These are phyloP conservation scores for Leccinum subgranulosum DNA, from an alignment of 768 basidiomycete species.

Conservation along the genomic window DNA sequence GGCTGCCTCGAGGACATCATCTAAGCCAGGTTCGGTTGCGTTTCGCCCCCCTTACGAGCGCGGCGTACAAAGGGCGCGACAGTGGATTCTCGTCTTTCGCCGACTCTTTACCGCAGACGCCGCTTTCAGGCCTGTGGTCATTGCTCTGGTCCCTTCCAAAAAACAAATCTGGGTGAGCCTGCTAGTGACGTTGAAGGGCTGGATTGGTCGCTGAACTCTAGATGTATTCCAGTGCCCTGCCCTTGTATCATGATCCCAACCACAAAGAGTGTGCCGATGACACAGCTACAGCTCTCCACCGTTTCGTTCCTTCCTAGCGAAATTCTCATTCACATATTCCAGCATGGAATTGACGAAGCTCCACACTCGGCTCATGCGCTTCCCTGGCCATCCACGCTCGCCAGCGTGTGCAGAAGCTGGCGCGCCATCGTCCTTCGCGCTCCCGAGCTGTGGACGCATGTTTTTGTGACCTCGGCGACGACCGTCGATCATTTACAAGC, in stretches of 20 bases:
- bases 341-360: neutral
- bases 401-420: conserved; percentile 17
- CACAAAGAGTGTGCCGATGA: neutral
- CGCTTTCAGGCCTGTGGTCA: neutral
- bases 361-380: neutral
- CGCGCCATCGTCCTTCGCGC: neutral
- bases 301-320: conserved; percentile 20
- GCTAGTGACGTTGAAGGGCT: no score
- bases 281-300: conserved; percentile 15
- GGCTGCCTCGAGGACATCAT: conserved; percentile 3
- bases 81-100: neutral
- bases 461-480: conserved; percentile 16
- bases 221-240: neutral
- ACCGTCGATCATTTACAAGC: conserved; percentile 1
- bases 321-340: conserved; percentile 13
- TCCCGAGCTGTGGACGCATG: conserved; percentile 9
- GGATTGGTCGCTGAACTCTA: neutral
- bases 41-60: neutral
- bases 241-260: neutral
- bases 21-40: conserved; percentile 1
- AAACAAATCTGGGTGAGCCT: neutral
- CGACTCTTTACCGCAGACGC: neutral
- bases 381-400: conserved; percentile 1
- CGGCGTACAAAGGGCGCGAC: neutral
- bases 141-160: neutral